phyloP scores from a whole-genome alignment of 192 early-diverging fungal genomes.

The Coemansia sp. region DNA sequence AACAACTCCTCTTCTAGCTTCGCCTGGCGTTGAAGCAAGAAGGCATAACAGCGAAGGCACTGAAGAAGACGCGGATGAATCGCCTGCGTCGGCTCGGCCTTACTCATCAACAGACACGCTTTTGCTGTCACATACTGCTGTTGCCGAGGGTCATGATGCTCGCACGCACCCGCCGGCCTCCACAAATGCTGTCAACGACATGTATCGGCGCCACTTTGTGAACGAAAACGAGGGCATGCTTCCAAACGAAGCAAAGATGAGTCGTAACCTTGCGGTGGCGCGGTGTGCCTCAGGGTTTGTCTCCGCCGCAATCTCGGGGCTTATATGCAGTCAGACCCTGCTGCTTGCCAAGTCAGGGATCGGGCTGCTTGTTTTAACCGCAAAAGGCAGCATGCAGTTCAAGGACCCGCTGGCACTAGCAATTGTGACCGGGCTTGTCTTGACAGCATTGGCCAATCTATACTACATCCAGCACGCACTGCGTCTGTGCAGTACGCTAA shows the following conservation, averaged over 20 bases:
- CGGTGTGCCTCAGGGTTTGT: slow-evolving; percentile 58
- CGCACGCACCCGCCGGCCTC: neutral
- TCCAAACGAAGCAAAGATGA: slow-evolving; percentile 23
- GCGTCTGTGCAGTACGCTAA: slow-evolving; percentile 71
- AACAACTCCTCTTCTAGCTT: slow-evolving; percentile 4
- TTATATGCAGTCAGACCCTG: slow-evolving; percentile 71
- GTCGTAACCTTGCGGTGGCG: slow-evolving; percentile 20
- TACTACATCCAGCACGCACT: slow-evolving; percentile 78
- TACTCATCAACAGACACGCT: neutral
- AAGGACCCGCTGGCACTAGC: slow-evolving; percentile 69
- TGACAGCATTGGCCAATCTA: slow-evolving; percentile 57
- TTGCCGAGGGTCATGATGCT: neutral
- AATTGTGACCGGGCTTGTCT: slow-evolving; percentile 60
- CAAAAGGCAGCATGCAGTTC: slow-evolving; percentile 66
- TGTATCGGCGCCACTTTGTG: slow-evolving; percentile 42
- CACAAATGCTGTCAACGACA: slow-evolving; percentile 10
- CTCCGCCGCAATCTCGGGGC: slow-evolving; percentile 69
- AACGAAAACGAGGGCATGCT: slow-evolving; percentile 16
- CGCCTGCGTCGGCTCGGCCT: neutral
- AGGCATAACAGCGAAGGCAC: neutral
- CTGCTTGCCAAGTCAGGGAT: slow-evolving; percentile 79
- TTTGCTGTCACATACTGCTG: neutral
- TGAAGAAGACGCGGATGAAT: neutral
- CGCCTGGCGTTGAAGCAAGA: neutral
- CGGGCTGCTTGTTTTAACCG: slow-evolving; percentile 65